Conservation (phyloP, 768 basidiomycete genomes). For the Pilatotrama ljubarskyi region DNA sequence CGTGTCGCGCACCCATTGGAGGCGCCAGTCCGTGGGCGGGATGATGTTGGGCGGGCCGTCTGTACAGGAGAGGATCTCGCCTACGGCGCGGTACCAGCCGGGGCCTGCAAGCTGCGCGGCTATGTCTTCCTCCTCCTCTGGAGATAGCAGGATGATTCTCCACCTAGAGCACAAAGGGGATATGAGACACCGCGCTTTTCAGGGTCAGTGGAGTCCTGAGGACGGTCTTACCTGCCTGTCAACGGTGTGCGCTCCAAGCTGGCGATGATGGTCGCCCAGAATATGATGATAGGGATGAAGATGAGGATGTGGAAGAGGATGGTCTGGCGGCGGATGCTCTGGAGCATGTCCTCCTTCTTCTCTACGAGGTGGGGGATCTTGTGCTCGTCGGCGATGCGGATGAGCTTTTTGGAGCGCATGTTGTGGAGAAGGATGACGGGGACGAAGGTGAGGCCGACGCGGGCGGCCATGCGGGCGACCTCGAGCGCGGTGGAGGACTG, state of each 20-base stretch:
- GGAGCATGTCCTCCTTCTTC: conserved; percentile 48
- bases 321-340: conserved; percentile 50
- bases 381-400: conserved; percentile 50
- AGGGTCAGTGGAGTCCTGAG: background rate
- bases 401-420: conserved; percentile 47
- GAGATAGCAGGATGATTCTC: conserved; percentile 86
- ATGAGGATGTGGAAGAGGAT: conserved; percentile 54
- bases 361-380: conserved; percentile 53
- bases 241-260: conserved; percentile 78
- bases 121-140: conserved; percentile 90
- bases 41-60: conserved; percentile 64
- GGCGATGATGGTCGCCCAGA: conserved; percentile 70
- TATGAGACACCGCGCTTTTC: background rate
- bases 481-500: conserved; percentile 77
- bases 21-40: conserved; percentile 83
- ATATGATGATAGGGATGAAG: conserved; percentile 58
- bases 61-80: conserved; percentile 64
- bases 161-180: conserved; percentile 49
- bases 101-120: conserved; percentile 77
- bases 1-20: conserved; percentile 81
- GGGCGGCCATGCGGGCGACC: conserved; percentile 64
- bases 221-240: conserved; percentile 69
- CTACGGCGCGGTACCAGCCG: conserved; percentile 86
- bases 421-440: conserved; percentile 68
- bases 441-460: conserved; percentile 74